Evolutionary conservation across 1,284 basidiomycete species (phyloP), one percentile per base, ranked within the genome.

Genomic region (Cutaneotrichosporon daszewskae): DNA sequence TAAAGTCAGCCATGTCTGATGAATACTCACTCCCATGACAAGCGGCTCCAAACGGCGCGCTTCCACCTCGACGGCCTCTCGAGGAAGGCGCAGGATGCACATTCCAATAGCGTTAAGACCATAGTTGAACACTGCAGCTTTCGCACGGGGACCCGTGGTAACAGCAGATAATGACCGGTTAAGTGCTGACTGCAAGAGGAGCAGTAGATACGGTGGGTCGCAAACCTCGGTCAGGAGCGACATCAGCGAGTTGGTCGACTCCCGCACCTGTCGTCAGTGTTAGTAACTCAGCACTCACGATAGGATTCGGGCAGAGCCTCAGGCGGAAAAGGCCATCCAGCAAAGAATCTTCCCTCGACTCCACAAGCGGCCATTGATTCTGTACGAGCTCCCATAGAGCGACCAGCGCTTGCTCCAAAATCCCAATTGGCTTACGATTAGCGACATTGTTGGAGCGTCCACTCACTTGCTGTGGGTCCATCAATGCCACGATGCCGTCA

Each of bases 331-430:
- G 43, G 5, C 55, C 45, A 31, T 67, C 61, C 17, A 60, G 41
- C 19, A 69, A 41, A 4, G 46, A 40, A 18, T 55, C 53, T 37
- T 65, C 62, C 13, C 56, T 48, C n/a, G 51, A 53, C 37, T 68
- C 65, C 22, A 65, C 58, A 25, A 69, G 32, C 2, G 42, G 20
- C 64, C 64, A 69, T 39, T 69, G 66, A 37, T 69, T 54, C 32
- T 66, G 61, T 0, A 65, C 58, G 43, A 69, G 37, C 39, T 69
- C 65, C 64, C 65, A 69, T 1, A 69, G 53, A 2, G 62, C 35
- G 1, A 66, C 60, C 25, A 66, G 33, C 14, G 59, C 47, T 26
- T 63, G 61, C 36, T 66, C 64, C 4, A 64, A 47, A 17, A 63
- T 19, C 10, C 48, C 51, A 8, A 49, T 27, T 1, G 57, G 28